Percentiles rank a stretch among this genome's conserved stretches.
Evolutionary conservation across 1,284 basidiomycete genomes (phyloP).

Genomic region (Paramarasmius palmivorus): DNA sequence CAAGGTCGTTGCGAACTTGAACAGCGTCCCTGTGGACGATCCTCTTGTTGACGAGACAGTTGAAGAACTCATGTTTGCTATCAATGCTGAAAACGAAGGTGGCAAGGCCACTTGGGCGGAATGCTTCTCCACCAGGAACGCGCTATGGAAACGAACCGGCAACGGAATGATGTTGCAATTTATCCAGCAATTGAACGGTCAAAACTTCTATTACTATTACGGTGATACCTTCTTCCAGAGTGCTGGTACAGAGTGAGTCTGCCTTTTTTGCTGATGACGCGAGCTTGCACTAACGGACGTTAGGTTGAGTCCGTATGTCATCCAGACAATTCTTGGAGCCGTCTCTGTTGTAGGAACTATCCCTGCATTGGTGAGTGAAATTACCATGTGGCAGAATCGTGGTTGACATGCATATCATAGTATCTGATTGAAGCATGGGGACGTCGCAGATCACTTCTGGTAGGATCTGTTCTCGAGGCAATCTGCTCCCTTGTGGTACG

Average conservation of each 20-base stretch:
- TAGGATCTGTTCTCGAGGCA: conserved; percentile 64
- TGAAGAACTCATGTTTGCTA: conserved; percentile 69
- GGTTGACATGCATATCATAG: conserved; percentile 15
- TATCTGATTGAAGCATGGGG: conserved; percentile 69
- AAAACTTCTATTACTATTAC: conserved; percentile 80
- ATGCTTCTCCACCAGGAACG: conserved; percentile 72
- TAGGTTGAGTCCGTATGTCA: conserved; percentile 71
- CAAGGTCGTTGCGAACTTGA: conserved; percentile 64
- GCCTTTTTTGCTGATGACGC: not conserved
- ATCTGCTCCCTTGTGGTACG: conserved; percentile 62
- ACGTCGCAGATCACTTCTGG: conserved; percentile 64
- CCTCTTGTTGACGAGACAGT: conserved; percentile 64
- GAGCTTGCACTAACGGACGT: not conserved
- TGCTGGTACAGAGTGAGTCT: conserved; percentile 59
- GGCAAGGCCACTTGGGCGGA: conserved; percentile 80
- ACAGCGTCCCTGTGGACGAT: conserved; percentile 62
- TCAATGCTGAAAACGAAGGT: conserved; percentile 71
- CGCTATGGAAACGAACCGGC: conserved; percentile 68
- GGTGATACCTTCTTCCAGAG: conserved; percentile 83
- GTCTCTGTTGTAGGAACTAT: conserved; percentile 68
- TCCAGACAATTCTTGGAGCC: conserved; percentile 71
- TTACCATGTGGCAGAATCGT: not conserved
- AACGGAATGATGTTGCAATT: conserved; percentile 85
- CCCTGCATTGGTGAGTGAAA: conserved; percentile 50
- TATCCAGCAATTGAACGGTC: conserved; percentile 78